These are phyloP conservation scores for Penicillium sp. DNA, from an alignment of 2,329 filamentous ascomycete species.

Conservation along the genomic window DNA sequence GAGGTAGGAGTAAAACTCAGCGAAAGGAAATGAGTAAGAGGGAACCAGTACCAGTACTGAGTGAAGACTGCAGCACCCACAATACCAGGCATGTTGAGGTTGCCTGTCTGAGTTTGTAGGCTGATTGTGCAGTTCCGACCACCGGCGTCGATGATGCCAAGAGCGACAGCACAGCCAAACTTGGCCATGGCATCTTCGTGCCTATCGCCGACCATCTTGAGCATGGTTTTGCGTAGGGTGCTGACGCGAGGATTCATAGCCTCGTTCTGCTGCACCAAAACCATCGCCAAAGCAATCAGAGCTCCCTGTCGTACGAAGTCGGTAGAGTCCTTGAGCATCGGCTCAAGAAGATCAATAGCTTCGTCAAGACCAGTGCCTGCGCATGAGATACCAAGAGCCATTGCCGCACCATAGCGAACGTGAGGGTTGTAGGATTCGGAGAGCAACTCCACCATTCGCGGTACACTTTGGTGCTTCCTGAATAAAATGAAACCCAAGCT, in stretches of 20 bases:
- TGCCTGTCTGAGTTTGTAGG: conserved; percentile 95
- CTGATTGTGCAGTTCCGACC: conserved; percentile 98
- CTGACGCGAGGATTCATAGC: conserved; percentile 97
- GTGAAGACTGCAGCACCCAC: conserved; percentile 98
- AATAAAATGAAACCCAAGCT: conserved; percentile 98
- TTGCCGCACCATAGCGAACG: conserved; percentile 94
- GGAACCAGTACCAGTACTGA: conserved; percentile 99
- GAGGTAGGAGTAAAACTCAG: conserved; percentile 96
- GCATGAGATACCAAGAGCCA: conserved; percentile 97
- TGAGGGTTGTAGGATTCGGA: conserved; percentile 99
- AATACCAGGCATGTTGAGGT: conserved; percentile 97
- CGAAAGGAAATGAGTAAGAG: conserved; percentile 94
- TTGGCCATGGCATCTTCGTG: conserved; percentile 99
- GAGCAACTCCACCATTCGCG: conserved; percentile 96
- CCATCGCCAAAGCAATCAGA: conserved; percentile 93
- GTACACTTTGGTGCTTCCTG: conserved; percentile 94
- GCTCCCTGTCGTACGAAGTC: conserved; percentile 98
- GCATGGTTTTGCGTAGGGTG: conserved; percentile 86
- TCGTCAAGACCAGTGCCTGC: conserved; percentile 95
- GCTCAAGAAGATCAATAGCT: conserved; percentile 93
- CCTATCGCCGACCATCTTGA: conserved; percentile 91
- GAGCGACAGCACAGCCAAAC: conserved; percentile 89
- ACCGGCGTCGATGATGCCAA: conserved; percentile 97
- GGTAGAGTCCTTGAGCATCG: conserved; percentile 99
- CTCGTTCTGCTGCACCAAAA: conserved; percentile 99